Evolutionary conservation across 2,329 filamentous ascomycete species (phyloP), one percentile per base, ranked within the genome.

Genomic region (Stagonosporopsis tanaceti): DNA sequence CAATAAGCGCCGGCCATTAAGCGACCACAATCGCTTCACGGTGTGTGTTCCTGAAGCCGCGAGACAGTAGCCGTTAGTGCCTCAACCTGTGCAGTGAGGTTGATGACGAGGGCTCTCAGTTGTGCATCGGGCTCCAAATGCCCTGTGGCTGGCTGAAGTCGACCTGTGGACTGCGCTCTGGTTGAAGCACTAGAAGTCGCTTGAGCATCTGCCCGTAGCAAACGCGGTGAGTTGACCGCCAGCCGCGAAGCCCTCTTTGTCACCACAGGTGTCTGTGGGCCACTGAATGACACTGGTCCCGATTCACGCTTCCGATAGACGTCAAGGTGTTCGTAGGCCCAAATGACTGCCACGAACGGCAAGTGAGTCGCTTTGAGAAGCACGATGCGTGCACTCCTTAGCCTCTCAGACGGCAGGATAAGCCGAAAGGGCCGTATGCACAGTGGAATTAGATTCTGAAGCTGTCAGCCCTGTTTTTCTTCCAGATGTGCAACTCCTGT

Each of bases 391-490:
- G 83, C 80, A 30, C 78, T 79, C 47, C 91, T 87, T 64, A 93
- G 84, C 57, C 83, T 79, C 60, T 88, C 84, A 2, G 87, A 84
- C 6, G 87, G 82, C 47, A 92, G 73, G 62, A 92, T 81, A 41
- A 93, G 81, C 55, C 90, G 84, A 57, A 92, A 81, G 0, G 91
- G 91, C 15, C 91, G 85, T 70, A 93, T 87, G 60, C 89, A 77
- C 53, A 93, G 81, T 7, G 91, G 88, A 41, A 94, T 80, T 37
- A 95, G 83, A 73, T 94, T 95, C 84, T 86, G 64, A 38, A 44
- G 56, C 58, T 45, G 38, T 77, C 65, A 77, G 73, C 68, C 69
- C 71, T 66, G 59, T 60, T 45, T 45, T 47, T 62, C 27, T 35
- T 59, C 42, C 50, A 22, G 5, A 35, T 39, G 20, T 34, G 39